Base-by-base conservation (phyloP, 257 asterid species). In the Striga asiatica region DNA sequence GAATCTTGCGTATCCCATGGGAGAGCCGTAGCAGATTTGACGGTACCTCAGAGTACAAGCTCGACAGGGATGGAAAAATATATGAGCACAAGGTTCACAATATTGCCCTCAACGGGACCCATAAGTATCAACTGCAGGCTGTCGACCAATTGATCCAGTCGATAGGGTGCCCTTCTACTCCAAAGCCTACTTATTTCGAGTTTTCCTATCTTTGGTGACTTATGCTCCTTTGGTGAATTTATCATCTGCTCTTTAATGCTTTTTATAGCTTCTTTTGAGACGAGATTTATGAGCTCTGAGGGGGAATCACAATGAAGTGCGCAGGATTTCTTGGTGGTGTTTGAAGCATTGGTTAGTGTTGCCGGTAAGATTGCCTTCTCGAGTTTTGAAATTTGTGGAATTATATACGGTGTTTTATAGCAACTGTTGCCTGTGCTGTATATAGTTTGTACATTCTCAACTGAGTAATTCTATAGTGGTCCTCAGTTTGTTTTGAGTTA, bases 1-100 rank as follows among this genome's bases (percentile, higher is more conserved):
- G 97, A 67, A 70, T 84, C 43, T 97, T 89, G 27, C 77, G 97
- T 34, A 74, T 88, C 50, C 97, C 93, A 34, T 91, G 98, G 98
- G 98, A 91, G 82, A 75, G 89, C 42, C 85, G 66, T 28, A 76
- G 95, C 66, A 83, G 97, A 69, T 91, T 91, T 35, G 98, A 91
- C 60, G 97, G 93, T 5, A 91, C 97, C 67, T 91, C 98, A 29
- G 98, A 87, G 81, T 91, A 88, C 81, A 91, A 91, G 77, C 94
- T 91, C 9, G 98, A 91, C 51, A 82, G 81, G 80, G 76, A 74
- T 34, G 98, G 98, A 65, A 91, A 91, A 77, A 91, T 91, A 55
- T 88, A 84, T 31, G 97, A 91, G 75, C 98, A 91, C 76, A 76
- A 67, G 62, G 97, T 91, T 65, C 97, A 91, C 79, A 91, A 91